Evolutionary conservation across 2,329 filamentous ascomycete species (phyloP).

Genomic region (Ophiostoma pallidulum): DNA sequence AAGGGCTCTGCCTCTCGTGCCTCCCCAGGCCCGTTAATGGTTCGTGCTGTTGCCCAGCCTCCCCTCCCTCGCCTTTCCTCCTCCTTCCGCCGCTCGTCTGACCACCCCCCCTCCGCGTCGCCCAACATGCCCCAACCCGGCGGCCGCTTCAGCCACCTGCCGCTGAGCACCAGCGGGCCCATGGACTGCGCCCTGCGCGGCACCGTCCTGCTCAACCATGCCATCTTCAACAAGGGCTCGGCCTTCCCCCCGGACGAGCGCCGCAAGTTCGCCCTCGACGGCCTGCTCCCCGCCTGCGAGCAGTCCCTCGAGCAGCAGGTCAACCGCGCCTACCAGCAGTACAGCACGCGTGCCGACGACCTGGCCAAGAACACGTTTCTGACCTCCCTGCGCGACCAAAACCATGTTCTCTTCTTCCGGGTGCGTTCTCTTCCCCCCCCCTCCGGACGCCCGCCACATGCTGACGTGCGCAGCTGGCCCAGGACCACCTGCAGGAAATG

Average conservation of each 20-base stretch:
- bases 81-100: neutral
- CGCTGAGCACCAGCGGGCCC: constrained; percentile 38
- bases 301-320: constrained; percentile 71
- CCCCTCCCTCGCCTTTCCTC: neutral
- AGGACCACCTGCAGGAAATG: constrained; percentile 77
- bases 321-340: constrained; percentile 72
- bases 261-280: constrained; percentile 57
- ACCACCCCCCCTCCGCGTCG: neutral
- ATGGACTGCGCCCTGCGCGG: constrained; percentile 42
- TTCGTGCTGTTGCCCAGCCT: no score
- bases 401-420: constrained; percentile 71
- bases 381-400: constrained; percentile 76
- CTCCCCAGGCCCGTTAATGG: no score
- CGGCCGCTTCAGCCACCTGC: constrained; percentile 33
- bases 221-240: constrained; percentile 76
- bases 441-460: neutral
- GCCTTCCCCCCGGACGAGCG: constrained; percentile 65
- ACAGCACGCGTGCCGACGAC: constrained; percentile 49
- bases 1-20: no score
- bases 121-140: constrained; percentile 18
- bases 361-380: constrained; percentile 83
- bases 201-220: constrained; percentile 49
- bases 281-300: constrained; percentile 61
- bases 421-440: constrained; percentile 29
- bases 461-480: constrained; percentile 46